Evolutionary conservation across 2,329 filamentous ascomycete species (phyloP), one percentile per base, ranked within the genome.

Genomic region (Zalaria sp.): DNA sequence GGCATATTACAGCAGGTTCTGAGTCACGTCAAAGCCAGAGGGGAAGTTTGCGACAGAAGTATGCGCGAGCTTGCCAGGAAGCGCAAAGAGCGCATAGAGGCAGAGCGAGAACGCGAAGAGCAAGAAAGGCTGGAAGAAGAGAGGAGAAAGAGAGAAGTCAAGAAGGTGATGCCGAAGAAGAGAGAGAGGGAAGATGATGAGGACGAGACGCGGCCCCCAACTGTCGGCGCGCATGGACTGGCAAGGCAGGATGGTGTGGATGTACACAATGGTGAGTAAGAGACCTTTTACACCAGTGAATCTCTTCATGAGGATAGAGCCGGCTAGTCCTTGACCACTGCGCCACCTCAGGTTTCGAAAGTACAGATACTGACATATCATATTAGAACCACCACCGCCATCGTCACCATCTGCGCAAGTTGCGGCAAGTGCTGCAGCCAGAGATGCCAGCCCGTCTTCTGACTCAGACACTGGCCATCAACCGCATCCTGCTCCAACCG

Each of bases 11-110:
- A 72, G 48, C 58, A 55, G 18, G 57, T 68, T 5, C 54, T 67
- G 32, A 58, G 57, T 42, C 60, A 60, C 48, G 57, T 68, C 46
- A 59, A 57, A 45, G 59, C 58, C 38, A 73, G 83, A 39, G 77
- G 75, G 35, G 69, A 71, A 25, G 73, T 76, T 47, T 86, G 80
- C 58, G 82, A 88, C 53, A 72, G 75, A 31, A 79, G 79, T 31
- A 83, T 89, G 76, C 67, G 83, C 43, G 69, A 83, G 49, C 65
- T 87, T 42, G 75, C 79, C 5, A 69, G 72, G 52, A 72, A 73
- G 55, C 70, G 79, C 40, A 83, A 84, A 57, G 73, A 77, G 45
- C 64, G 71, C 34, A 58, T 66, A 37, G 69, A 76, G 42, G 71
- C 73, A 32, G 68, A 70, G 53, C 65, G 64, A 41, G 62, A 72